Evolutionary conservation across 345 rosid genomes (phyloP).

Genomic region (Streptanthus diversifolius): DNA sequence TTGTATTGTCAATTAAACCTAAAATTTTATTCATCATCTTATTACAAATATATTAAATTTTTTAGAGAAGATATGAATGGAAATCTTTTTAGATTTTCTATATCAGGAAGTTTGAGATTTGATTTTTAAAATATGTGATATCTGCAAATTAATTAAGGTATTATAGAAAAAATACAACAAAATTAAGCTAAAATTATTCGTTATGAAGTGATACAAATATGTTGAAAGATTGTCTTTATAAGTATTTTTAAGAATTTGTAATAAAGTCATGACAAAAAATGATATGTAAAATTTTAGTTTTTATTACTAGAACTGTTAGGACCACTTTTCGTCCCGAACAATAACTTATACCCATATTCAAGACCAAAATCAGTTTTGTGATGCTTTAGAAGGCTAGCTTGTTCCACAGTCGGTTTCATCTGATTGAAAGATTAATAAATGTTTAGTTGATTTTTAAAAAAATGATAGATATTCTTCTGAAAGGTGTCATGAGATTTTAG

Average conservation of each 20-base stretch:
- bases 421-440: slow-evolving; percentile 4
- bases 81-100: neutral
- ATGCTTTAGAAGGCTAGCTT: slow-evolving; percentile 19
- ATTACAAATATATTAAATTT: neutral
- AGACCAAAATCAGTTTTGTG: neutral
- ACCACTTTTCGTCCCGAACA: too few species aligned
- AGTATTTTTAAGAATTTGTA: too few species aligned
- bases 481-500: slow-evolving; percentile 15
- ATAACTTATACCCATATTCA: neutral
- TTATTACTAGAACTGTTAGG: too few species aligned
- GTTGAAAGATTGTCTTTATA: too few species aligned
- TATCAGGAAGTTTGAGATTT: neutral
- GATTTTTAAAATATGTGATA: too few species aligned
- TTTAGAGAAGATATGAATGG: neutral
- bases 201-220: too few species aligned
- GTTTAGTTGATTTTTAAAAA: neutral
- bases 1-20: neutral
- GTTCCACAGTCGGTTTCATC: neutral
- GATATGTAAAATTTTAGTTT: too few species aligned
- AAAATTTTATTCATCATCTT: neutral
- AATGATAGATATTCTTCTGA: slow-evolving; percentile 12
- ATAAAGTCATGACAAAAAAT: too few species aligned
- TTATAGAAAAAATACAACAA: neutral
- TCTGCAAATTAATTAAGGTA: too few species aligned
- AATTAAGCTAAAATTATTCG: too few species aligned